Evolutionary conservation across 345 rosid species (phyloP), one percentile per base, ranked within the genome.

Genomic region (Eucalyptus virginea): DNA sequence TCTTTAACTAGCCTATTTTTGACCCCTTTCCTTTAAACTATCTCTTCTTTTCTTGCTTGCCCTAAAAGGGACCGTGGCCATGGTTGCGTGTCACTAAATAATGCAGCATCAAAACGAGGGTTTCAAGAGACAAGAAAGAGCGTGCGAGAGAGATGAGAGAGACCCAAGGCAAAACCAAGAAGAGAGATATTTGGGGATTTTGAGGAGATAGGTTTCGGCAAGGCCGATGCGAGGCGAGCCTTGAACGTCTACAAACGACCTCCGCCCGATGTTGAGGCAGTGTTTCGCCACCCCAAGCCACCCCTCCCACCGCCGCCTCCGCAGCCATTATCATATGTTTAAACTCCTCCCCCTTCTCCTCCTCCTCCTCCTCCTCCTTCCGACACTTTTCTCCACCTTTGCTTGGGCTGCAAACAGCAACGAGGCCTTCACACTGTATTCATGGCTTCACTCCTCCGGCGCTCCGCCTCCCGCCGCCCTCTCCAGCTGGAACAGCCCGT

Each of bases 391-490:
- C 40, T 88, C 80, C 12, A 50, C 81, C 87, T 65, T 30, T 67
- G 44, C 88, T 88, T 90, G 89, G 89, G 90, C 93, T 88, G 51
- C 88, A 11, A 37, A 90, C 94, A 94, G 90, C 88, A 88, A 72
- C 88, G 98, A 96, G 93, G 96, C 91, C 44, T 45, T 88, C 72
- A 87, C 94, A 1, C 88, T 96, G 30, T 87, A 92, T 87, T 93
- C 95, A 28, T 96, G 98, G 97, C 92, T 95, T 52, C 96, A 92
- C 77, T 89, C 90, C 90, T 90, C 96, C 30, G 56, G 42, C 40
- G 91, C 89, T 6, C 93, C 94, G 47, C 91, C 90, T 30, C 93
- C 96, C 60, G 83, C 91, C 37, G 92, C 89, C 40, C 91, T 94
- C 89, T 93, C 96, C 34, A 87, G 81, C 49, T 96, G 98, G 96